These are phyloP conservation scores for Suhomyces kunorum DNA, from an alignment of 1,139 yeast genomes.

Conservation along the genomic window DNA sequence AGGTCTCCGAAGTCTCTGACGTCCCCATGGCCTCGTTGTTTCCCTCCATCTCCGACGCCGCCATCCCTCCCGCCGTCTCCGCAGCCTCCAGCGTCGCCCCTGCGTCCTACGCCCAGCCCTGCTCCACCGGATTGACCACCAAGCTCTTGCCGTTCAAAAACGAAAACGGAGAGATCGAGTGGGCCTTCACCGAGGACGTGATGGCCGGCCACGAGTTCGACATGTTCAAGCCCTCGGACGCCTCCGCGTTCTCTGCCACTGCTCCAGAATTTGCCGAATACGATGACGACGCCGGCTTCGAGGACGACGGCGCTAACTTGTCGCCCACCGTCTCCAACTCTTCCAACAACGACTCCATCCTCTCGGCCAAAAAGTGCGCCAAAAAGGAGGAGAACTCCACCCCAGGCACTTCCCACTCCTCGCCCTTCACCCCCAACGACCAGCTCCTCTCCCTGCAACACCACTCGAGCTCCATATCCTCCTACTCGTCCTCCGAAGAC, in stretches of 20 bases:
- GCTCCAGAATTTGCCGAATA: constrained; percentile 12
- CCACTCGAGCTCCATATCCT: constrained; percentile 9
- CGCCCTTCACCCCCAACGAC: constrained; percentile 22
- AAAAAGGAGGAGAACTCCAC: constrained; percentile 20
- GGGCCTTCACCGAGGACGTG: constrained; percentile 52
- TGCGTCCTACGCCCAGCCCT: constrained; percentile 28
- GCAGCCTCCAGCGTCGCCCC: neutral
- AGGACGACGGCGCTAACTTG: constrained; percentile 20
- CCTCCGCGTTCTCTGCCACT: too few relatives aligned
- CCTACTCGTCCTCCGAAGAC: constrained; percentile 15
- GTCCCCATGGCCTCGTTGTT: constrained; percentile 15
- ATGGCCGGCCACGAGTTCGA: constrained; percentile 19
- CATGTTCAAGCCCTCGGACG: constrained; percentile 20
- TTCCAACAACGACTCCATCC: constrained; percentile 37
- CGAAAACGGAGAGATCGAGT: constrained; percentile 56
- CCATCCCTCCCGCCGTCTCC: constrained; percentile 5
- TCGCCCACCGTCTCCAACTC: constrained; percentile 55
- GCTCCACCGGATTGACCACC: constrained; percentile 53
- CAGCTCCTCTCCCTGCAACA: constrained; percentile 8
- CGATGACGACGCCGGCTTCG: constrained; percentile 10
- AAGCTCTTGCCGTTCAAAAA: constrained; percentile 54
- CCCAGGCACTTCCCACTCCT: constrained; percentile 24
- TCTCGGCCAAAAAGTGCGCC: constrained; percentile 20
- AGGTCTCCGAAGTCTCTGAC: neutral
- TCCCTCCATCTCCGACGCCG: constrained; percentile 21